Percentiles rank a stretch among this genome's conserved stretches.
Conservation (phyloP, 345 rosid genomes). For the Zanthoxylum bungeanum region DNA sequence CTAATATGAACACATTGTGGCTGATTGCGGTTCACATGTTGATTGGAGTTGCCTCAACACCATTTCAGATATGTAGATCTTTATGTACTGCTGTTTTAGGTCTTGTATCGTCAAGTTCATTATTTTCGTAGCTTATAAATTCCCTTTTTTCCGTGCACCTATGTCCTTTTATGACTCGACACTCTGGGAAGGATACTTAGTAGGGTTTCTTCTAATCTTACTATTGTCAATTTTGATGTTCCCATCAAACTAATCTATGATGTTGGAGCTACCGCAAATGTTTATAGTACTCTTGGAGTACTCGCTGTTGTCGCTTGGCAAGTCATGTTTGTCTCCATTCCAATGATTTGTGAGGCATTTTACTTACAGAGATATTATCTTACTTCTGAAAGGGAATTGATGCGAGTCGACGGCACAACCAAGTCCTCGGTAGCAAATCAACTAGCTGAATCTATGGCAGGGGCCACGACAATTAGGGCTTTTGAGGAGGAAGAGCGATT, state of each 20-base stretch:
- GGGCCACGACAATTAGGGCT: slow-evolving; percentile 85
- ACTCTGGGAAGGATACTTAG: slow-evolving; percentile 72
- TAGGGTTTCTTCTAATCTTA: slow-evolving; percentile 80
- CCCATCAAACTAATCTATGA: slow-evolving; percentile 66
- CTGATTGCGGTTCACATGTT: slow-evolving; percentile 53
- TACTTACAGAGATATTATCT: slow-evolving; percentile 86
- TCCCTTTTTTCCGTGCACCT: slow-evolving; percentile 74
- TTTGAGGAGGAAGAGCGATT: slow-evolving; percentile 86
- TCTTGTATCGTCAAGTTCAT: slow-evolving; percentile 55
- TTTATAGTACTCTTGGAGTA: slow-evolving; percentile 69
- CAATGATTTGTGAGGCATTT: slow-evolving; percentile 60
- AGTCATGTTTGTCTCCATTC: slow-evolving; percentile 75
- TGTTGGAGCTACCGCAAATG: slow-evolving; percentile 57
- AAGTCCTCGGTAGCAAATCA: slow-evolving; percentile 91
- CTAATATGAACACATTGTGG: slow-evolving; percentile 45
- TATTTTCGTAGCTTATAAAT: slow-evolving; percentile 63
- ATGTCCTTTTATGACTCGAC: slow-evolving; percentile 80
- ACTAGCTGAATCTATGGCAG: slow-evolving; percentile 88
- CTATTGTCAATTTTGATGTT: slow-evolving; percentile 85
- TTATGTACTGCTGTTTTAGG: slow-evolving; percentile 45
- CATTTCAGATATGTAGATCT: slow-evolving; percentile 45
- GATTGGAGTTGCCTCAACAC: slow-evolving; percentile 39
- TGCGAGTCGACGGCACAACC: slow-evolving; percentile 89
- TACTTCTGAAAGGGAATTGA: slow-evolving; percentile 79
- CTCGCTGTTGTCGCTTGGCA: slow-evolving; percentile 88